Evolutionary conservation across 2,329 filamentous ascomycete species (phyloP).

Genomic region (Capronia epimyces): DNA sequence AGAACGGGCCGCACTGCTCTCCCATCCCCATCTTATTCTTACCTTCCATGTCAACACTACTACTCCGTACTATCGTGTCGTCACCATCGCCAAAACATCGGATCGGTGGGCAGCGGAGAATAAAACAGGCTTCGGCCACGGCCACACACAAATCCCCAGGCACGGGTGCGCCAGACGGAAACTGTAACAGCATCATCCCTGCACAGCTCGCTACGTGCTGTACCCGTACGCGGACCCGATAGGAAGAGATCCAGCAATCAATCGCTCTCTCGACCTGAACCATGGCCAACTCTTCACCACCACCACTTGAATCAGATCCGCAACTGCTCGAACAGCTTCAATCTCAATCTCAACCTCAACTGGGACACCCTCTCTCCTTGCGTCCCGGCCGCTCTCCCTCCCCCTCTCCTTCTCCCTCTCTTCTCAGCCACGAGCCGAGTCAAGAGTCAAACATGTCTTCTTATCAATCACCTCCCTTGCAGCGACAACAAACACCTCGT

Average conservation of each 20-base stretch:
- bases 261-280: not conserved
- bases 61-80: not conserved
- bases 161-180: not conserved
- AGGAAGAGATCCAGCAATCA: not conserved
- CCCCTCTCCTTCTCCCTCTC: not conserved
- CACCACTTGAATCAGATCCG: conserved; percentile 4
- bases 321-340: not conserved
- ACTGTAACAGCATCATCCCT: not conserved
- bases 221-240: not conserved
- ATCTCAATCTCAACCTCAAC: conserved; percentile 6
- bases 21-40: not conserved
- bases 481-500: conserved; percentile 1
- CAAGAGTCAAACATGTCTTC: conserved; percentile 12
- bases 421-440: not conserved
- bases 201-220: not conserved
- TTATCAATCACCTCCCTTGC: conserved; percentile 18
- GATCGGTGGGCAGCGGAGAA: conserved; percentile 12
- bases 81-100: not conserved
- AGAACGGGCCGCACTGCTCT: not conserved
- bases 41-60: not conserved
- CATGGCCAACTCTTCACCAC: conserved; percentile 5
- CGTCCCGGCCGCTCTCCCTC: not conserved
- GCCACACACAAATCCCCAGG: not conserved
- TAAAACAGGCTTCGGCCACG: conserved; percentile 19
- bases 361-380: not conserved